Evolutionary conservation across 108 stramenopile species (phyloP), one percentile per base, ranked within the genome.

Genomic region (Skeletonema tropicum): DNA sequence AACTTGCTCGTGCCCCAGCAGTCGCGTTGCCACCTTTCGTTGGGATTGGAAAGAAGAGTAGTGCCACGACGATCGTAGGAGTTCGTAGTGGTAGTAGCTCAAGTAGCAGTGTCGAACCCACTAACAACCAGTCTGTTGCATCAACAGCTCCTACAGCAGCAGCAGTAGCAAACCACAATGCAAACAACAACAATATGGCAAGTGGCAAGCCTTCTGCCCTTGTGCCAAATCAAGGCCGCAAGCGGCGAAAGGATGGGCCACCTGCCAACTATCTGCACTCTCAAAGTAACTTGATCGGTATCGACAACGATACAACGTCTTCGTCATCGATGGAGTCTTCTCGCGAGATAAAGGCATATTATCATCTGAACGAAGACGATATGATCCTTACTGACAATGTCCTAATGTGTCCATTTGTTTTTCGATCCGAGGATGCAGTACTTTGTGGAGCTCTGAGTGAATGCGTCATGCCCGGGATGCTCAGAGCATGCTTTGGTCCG

Each of bases 321-420:
- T 39, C 75, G 32, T 64, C 68, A 26, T 64, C 68, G 30, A 26
- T 45, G 21, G 66, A 61, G 35, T 67, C 59, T n/a, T 26, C 60
- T 17, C 57, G 25, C 8, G 64, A 57, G 33, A 90, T 89, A 31
- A 66, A 84, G 33, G 88, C 86, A 15, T 80, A 66, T 26, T 94
- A 89, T 75, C 83, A 89, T 48, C 63, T 92, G 46, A 92, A 92
- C 58, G 91, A 95, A 78, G 91, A 92, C 70, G 90, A 91, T 85
- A 92, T 92, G 89, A 75, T 88, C 30, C 36, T 89, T 10, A 83
- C 88, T 10, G 94, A 90, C 21, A 82, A 92, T 59, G 84, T 88
- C 11, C 63, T 95, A 36, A 95, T 95, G 94, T 90, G 91, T 41
- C 91, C 91, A 9, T 95, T 88, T 76, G 79, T 89, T 11, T 91